These are phyloP conservation scores for Luffa acutangula DNA, from an alignment of 306 rosid genomes.

Conservation along the genomic window DNA sequence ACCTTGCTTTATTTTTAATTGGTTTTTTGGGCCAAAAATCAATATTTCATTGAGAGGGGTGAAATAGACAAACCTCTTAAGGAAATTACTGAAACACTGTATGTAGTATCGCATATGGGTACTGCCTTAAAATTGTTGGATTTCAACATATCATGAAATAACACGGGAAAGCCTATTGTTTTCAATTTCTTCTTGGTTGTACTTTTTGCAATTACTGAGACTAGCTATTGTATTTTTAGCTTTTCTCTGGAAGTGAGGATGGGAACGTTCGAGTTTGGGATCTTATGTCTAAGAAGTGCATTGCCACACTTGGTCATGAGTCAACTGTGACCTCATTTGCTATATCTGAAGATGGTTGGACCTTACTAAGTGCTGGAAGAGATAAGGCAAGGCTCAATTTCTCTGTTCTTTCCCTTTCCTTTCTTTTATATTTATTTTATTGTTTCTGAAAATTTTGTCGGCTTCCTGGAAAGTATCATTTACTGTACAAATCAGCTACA, in stretches of 20 bases:
- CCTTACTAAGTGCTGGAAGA: slow-evolving; percentile 89
- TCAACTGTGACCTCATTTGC: slow-evolving; percentile 82
- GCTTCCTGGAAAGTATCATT: background rate
- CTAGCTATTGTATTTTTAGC: slow-evolving; percentile 30
- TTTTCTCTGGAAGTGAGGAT: slow-evolving; percentile 95
- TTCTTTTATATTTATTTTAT: background rate
- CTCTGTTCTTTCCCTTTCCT: background rate
- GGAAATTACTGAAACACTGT: too few relatives aligned
- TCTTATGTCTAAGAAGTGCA: slow-evolving; percentile 48
- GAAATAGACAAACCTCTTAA: too few relatives aligned
- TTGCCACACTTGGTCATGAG: slow-evolving; percentile 58
- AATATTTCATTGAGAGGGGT: too few relatives aligned
- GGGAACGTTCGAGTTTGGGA: slow-evolving; percentile 77
- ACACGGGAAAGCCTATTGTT: background rate
- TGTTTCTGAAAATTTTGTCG: background rate
- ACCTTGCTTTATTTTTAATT: too few relatives aligned
- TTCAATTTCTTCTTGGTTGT: slow-evolving; percentile 5
- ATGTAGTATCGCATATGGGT: background rate
- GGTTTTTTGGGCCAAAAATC: too few relatives aligned
- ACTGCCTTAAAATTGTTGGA: background rate
- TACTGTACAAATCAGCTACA: background rate
- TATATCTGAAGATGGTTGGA: slow-evolving; percentile 78
- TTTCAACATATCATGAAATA: background rate
- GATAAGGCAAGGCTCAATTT: slow-evolving; percentile 49
- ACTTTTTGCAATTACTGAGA: slow-evolving; percentile 10